Percentiles rank a stretch among this genome's conserved stretches.
phyloP scores from a whole-genome alignment of 2,329 filamentous ascomycete species.

The Clonostachys chloroleuca region DNA sequence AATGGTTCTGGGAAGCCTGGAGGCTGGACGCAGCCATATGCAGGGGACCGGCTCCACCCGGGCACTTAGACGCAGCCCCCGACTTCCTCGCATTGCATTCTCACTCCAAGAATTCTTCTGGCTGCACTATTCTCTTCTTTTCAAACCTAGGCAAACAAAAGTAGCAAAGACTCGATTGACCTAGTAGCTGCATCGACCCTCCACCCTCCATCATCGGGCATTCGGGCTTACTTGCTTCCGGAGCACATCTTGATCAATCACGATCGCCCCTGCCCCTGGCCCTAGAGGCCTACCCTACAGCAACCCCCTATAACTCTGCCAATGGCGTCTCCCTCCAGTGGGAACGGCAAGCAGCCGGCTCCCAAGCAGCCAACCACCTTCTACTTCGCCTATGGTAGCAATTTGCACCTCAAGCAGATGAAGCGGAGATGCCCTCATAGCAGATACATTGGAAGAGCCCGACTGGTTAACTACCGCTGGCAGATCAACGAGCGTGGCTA shows the following conservation, averaged over 20 bases:
- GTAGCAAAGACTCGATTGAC: too few species aligned
- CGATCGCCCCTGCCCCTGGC: neutral
- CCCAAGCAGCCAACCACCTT: constrained; percentile 17
- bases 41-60: constrained; percentile 7
- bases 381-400: constrained; percentile 44
- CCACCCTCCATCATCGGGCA: neutral
- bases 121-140: neutral
- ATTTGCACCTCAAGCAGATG: constrained; percentile 39
- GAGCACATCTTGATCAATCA: neutral
- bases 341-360: neutral
- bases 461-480: constrained; percentile 32
- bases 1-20: constrained; percentile 1
- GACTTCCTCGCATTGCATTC: neutral
- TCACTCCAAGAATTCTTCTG: neutral
- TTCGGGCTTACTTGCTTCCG: neutral
- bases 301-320: neutral
- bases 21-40: constrained; percentile 1
- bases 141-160: neutral
- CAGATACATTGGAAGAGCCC: constrained; percentile 28
- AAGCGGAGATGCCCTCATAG: constrained; percentile 33
- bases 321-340: neutral
- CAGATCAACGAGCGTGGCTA: constrained; percentile 42
- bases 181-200: too few species aligned
- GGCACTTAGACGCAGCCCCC: neutral
- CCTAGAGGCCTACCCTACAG: neutral